Evolutionary conservation across 352 stramenopile species (phyloP).

Genomic region (Pelagophyceae sp.): DNA sequence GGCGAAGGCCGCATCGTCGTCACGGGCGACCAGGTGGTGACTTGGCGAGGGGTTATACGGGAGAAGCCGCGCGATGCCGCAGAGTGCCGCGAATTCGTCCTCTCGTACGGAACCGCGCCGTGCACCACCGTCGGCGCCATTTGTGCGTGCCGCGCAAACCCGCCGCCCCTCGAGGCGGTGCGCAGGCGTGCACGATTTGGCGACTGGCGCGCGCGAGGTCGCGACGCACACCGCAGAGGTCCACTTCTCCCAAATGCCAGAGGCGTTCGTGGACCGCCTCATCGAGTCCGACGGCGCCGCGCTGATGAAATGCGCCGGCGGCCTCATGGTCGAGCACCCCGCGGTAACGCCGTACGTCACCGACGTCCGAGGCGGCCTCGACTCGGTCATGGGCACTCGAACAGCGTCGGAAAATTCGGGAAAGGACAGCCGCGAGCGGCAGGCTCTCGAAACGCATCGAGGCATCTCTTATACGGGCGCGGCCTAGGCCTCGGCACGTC

Average conservation of each 20-base stretch:
- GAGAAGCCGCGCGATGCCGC: conserved; percentile 34
- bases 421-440: too few relatives aligned
- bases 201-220: conserved; percentile 20
- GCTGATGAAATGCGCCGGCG: conserved; percentile 33
- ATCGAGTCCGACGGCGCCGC: conserved; percentile 20
- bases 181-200: conserved; percentile 29
- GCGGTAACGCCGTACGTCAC: conserved; percentile 31
- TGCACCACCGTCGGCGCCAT: conserved; percentile 32
- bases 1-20: conserved; percentile 25
- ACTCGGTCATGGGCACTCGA: conserved; percentile 39
- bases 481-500: conserved; percentile 31
- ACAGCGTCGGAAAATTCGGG: too few relatives aligned
- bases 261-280: conserved; percentile 29
- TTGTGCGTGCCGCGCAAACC: too few relatives aligned
- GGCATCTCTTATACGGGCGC: too few relatives aligned
- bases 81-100: conserved; percentile 19
- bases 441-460: too few relatives aligned
- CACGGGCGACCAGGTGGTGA: conserved; percentile 38
- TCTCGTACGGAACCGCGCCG: conserved; percentile 8
- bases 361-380: conserved; percentile 30
- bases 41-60: conserved; percentile 29
- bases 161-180: too few relatives aligned
- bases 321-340: conserved; percentile 39
- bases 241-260: conserved; percentile 20
- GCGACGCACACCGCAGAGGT: conserved; percentile 24